phyloP scores from a whole-genome alignment of 192 early-diverging fungal species.

The Cladochytrium replicatum region DNA sequence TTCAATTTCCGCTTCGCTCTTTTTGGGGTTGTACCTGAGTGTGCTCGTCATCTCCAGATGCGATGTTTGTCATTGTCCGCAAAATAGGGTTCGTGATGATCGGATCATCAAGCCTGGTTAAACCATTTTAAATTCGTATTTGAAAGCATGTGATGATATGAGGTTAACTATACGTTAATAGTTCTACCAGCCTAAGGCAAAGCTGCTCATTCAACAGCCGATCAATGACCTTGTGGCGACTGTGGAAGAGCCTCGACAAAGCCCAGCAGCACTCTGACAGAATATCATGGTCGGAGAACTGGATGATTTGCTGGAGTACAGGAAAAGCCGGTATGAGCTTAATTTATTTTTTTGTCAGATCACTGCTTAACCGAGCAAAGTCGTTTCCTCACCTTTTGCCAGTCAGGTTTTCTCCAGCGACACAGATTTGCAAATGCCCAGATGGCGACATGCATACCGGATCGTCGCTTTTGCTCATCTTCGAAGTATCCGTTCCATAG shows the following conservation, averaged over 20 bases:
- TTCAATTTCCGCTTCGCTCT: not conserved
- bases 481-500: not conserved
- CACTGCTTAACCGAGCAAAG: not conserved
- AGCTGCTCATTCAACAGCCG: not conserved
- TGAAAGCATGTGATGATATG: not conserved
- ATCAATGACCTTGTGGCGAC: conserved; percentile 2
- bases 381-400: conserved; percentile 10
- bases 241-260: conserved; percentile 16
- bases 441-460: conserved; percentile 12
- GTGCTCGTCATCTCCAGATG: conserved; percentile 9
- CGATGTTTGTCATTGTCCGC: conserved; percentile 21
- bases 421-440: conserved; percentile 26
- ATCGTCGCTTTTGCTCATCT: conserved; percentile 1
- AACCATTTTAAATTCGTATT: not conserved
- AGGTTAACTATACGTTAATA: not conserved
- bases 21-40: conserved; percentile 10
- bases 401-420: conserved; percentile 18
- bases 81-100: conserved; percentile 7
- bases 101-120: not conserved
- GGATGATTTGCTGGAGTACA: conserved; percentile 6
- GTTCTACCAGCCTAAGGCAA: not conserved
- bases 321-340: conserved; percentile 8
- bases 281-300: conserved; percentile 14
- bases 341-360: not conserved
- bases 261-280: conserved; percentile 23